Base-by-base conservation (phyloP, 2,329 filamentous ascomycete species). In the Metarhizium robertsii region DNA sequence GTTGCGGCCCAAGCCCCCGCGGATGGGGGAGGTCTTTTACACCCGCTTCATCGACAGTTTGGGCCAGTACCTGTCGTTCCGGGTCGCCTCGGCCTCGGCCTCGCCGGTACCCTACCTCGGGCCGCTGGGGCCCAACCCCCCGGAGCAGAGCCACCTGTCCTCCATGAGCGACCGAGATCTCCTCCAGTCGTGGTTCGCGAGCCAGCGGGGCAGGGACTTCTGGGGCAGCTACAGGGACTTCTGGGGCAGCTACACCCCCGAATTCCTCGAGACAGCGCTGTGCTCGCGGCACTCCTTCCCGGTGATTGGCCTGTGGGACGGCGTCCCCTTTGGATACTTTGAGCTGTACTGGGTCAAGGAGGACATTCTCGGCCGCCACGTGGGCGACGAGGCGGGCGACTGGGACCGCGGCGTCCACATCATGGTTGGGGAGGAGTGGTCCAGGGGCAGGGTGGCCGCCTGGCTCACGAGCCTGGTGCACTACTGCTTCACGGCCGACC, bases 311-410 rank as follows among this genome's bases (percentile, higher is more conserved):
- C 86, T 91, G 67, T 99, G 92, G 89, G 90, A 97, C 63, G 92
- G 90, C 11, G 87, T 92, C 58, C 92, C 92, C 0, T 99, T 97
- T 72, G 94, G 91, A 0, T 99, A 95, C 68, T 96, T 99, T 67
- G 94, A 99, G 74, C 80, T 99, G 38, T 99, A 99, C 73, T 99
- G 94, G 92, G 90, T 94, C 3, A 96, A 95, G 65, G 94, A 99
- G 67, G 94, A 97, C 65, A 74, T 77, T 0, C 69, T 99, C 1
- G 90, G 89, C 0, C 80, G 78, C 50, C 78, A 90, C 60, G 71
- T 95, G 4, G 79, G 84, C 0, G 79, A 79, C 25, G 79, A 81
- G 3, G 83, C 85, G 0, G 82, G 80, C 7, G 88, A 96, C 64
- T 97, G 87, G 71, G 92, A 97, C 64, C 79, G 94, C 6, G 94